phyloP scores from a whole-genome alignment of 441 rosid species.

The Mallotus japonicus region DNA sequence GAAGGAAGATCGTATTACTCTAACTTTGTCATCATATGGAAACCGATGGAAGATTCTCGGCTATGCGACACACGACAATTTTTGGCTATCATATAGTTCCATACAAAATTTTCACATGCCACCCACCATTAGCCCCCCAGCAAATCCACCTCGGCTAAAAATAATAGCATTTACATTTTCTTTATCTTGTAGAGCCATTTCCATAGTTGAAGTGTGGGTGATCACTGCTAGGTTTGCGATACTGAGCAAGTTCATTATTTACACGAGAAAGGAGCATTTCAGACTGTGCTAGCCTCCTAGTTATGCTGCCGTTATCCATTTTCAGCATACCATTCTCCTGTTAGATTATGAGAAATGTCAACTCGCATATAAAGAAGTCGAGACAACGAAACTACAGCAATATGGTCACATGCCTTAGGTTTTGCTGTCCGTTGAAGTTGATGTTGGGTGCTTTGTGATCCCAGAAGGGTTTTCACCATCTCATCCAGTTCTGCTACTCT shows the following conservation, averaged over 20 bases:
- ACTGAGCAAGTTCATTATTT: slow-evolving; percentile 55
- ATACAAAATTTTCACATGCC: too few relatives aligned
- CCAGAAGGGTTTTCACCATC: slow-evolving; percentile 45
- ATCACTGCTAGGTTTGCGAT: slow-evolving; percentile 39
- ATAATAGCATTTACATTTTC: neutral
- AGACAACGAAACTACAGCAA: neutral
- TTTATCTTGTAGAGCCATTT: slow-evolving; percentile 24
- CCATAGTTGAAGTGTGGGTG: slow-evolving; percentile 35
- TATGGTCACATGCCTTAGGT: slow-evolving; percentile 33
- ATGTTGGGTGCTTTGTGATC: slow-evolving; percentile 38
- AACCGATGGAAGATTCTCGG: too few relatives aligned
- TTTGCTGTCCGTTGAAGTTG: slow-evolving; percentile 37
- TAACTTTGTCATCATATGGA: too few relatives aligned
- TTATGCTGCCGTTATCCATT: slow-evolving; percentile 41
- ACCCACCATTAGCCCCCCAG: too few relatives aligned
- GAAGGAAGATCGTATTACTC: too few relatives aligned
- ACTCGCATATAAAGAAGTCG: neutral
- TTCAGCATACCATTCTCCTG: slow-evolving; percentile 52
- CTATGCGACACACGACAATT: too few relatives aligned
- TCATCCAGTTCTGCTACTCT: slow-evolving; percentile 73
- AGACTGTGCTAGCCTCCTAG: slow-evolving; percentile 42
- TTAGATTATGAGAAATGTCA: slow-evolving; percentile 10
- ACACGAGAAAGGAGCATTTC: slow-evolving; percentile 58
- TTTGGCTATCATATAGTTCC: too few relatives aligned
- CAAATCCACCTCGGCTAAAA: too few relatives aligned